Conservation (phyloP, 208 protist species). For the Trypanosoma rangeli region DNA sequence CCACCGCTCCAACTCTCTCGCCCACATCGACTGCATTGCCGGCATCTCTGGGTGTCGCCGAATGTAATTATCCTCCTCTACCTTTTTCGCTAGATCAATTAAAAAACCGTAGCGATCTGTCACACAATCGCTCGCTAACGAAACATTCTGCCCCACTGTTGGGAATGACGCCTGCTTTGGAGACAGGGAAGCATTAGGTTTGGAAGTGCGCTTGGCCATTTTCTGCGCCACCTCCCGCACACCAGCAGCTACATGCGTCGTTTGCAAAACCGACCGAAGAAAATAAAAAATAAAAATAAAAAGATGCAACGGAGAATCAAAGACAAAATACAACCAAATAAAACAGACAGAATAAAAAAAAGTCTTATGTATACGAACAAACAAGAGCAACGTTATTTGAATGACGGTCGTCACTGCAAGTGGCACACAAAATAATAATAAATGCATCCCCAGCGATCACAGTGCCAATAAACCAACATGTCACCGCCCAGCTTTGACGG, state of each 20-base stretch:
- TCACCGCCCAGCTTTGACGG: neutral
- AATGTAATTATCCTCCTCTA: slow-evolving; percentile 45
- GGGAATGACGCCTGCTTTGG: neutral
- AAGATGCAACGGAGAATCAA: neutral
- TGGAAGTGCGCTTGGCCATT: neutral
- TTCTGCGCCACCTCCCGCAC: neutral
- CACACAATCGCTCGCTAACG: slow-evolving; percentile 9
- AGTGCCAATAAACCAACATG: neutral
- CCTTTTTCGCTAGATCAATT: slow-evolving; percentile 66
- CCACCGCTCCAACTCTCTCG: slow-evolving; percentile 38
- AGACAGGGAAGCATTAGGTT: neutral
- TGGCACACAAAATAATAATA: neutral
- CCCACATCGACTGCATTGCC: slow-evolving; percentile 26
- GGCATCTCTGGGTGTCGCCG: slow-evolving; percentile 17
- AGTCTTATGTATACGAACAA: too few relatives aligned
- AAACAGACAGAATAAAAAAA: neutral
- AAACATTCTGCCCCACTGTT: neutral
- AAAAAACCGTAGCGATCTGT: slow-evolving; percentile 78
- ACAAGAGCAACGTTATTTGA: too few relatives aligned
- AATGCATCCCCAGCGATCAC: neutral
- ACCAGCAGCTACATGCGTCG: neutral
- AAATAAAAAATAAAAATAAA: neutral
- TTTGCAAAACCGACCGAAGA: neutral
- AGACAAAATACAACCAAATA: neutral
- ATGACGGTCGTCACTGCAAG: neutral